Evolutionary conservation across 2,329 filamentous ascomycete species (phyloP).

Genomic region (Xylariaceae sp.): DNA sequence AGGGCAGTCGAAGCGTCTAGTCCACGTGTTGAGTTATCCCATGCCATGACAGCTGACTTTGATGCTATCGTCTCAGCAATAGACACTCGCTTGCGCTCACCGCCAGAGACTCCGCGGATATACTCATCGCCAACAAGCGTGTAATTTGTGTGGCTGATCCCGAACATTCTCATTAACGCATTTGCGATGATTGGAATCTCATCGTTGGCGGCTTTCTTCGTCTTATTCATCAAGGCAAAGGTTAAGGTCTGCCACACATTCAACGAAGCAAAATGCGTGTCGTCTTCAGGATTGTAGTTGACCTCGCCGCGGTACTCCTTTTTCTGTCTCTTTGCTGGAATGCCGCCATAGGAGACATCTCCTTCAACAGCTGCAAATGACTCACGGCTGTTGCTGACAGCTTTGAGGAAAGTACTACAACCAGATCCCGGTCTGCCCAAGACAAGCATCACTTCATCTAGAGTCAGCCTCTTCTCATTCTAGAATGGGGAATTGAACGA

Average conservation of each 20-base stretch:
- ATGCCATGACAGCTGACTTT: slow-evolving; percentile 72
- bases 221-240: slow-evolving; percentile 77
- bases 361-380: slow-evolving; percentile 69
- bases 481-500: background rate
- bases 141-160: slow-evolving; percentile 73
- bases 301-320: slow-evolving; percentile 75
- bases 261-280: slow-evolving; percentile 72
- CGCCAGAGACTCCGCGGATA: slow-evolving; percentile 75
- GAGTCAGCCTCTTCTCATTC: background rate
- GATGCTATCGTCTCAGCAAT: slow-evolving; percentile 78
- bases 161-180: slow-evolving; percentile 76
- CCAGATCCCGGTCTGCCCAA: slow-evolving; percentile 74
- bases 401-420: slow-evolving; percentile 77
- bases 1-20: slow-evolving; percentile 78
- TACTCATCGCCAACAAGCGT: slow-evolving; percentile 76
- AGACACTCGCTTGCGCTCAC: slow-evolving; percentile 78
- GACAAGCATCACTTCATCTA: slow-evolving; percentile 56
- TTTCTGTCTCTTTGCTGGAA: slow-evolving; percentile 67
- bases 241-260: slow-evolving; percentile 78
- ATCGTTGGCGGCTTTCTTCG: slow-evolving; percentile 64
- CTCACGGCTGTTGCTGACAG: slow-evolving; percentile 70
- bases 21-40: slow-evolving; percentile 82
- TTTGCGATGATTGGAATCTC: slow-evolving; percentile 71
- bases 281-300: slow-evolving; percentile 78
- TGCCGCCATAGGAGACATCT: slow-evolving; percentile 72